Evolutionary conservation across 768 basidiomycete genomes (phyloP).

Genomic region (Leucogyrophana mollusca): DNA sequence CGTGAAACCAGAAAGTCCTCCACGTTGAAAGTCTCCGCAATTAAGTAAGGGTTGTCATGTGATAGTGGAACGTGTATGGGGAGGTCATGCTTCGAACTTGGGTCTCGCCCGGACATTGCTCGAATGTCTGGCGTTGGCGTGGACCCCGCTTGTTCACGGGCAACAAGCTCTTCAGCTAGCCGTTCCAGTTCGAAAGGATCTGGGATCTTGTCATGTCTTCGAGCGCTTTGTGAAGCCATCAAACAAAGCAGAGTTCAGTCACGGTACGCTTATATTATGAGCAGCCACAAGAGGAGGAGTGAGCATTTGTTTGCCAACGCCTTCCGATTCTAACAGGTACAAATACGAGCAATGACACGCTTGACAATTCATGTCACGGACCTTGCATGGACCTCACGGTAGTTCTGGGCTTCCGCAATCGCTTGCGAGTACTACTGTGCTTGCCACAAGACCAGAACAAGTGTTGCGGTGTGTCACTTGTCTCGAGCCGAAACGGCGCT

Average conservation of each 20-base stretch:
- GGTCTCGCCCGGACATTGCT: background rate
- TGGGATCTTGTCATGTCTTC: background rate
- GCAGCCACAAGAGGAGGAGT: background rate
- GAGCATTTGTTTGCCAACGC: conserved; percentile 17
- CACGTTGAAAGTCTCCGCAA: conserved; percentile 67
- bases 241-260: background rate
- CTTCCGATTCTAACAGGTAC: conserved; percentile 22
- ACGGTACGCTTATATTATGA: conserved; percentile 1
- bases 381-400: too few species aligned
- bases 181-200: conserved; percentile 72
- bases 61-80: conserved; percentile 72
- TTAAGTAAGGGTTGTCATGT: conserved; percentile 74
- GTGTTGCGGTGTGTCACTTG: too few species aligned
- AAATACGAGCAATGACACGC: conserved; percentile 11
- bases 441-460: too few species aligned
- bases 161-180: conserved; percentile 69
- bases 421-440: too few species aligned
- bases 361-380: too few species aligned
- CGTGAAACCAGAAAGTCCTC: conserved; percentile 89
- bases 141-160: conserved; percentile 41
- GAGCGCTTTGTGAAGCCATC: conserved; percentile 5
- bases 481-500: too few species aligned
- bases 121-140: background rate
- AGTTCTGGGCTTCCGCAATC: too few species aligned
- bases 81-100: conserved; percentile 41